phyloP scores from a whole-genome alignment of 768 basidiomycete genomes.

The Russula emetica region DNA sequence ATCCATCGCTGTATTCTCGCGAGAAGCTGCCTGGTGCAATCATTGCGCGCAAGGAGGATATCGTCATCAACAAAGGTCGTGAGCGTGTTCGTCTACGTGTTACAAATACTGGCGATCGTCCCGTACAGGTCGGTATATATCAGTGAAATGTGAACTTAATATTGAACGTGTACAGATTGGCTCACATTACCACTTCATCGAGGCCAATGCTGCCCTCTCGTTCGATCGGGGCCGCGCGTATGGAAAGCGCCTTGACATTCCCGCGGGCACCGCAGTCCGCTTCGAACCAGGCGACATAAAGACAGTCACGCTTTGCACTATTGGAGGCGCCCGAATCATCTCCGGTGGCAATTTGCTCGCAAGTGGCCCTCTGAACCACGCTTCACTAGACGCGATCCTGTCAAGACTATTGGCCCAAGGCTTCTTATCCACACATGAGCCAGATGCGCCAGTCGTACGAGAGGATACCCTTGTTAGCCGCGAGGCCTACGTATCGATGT shows the following conservation, averaged over 20 bases:
- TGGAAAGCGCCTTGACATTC: constrained; percentile 84
- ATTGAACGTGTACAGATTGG: constrained; percentile 55
- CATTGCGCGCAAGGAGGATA: constrained; percentile 57
- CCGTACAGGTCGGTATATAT: constrained; percentile 66
- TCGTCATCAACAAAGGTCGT: constrained; percentile 73
- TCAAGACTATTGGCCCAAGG: constrained; percentile 49
- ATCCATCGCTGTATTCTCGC: constrained; percentile 46
- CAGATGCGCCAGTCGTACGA: constrained; percentile 49
- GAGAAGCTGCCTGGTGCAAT: constrained; percentile 71
- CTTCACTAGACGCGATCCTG: constrained; percentile 46
- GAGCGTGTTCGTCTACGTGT: constrained; percentile 67
- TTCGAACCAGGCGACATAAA: constrained; percentile 93
- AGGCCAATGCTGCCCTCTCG: constrained; percentile 73
- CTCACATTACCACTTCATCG: constrained; percentile 92
- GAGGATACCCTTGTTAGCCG: constrained; percentile 56
- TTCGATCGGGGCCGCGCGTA: constrained; percentile 84
- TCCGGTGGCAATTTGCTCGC: constrained; percentile 80
- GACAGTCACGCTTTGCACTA: constrained; percentile 74
- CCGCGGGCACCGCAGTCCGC: constrained; percentile 91
- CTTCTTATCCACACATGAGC: constrained; percentile 69
- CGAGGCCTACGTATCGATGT: constrained; percentile 87
- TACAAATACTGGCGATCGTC: constrained; percentile 88
- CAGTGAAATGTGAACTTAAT: constrained; percentile 5
- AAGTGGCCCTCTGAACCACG: constrained; percentile 47
- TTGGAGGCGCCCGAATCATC: constrained; percentile 66